Conservation (phyloP, 2,329 filamentous ascomycete genomes). For the Ophiostoma ips region DNA sequence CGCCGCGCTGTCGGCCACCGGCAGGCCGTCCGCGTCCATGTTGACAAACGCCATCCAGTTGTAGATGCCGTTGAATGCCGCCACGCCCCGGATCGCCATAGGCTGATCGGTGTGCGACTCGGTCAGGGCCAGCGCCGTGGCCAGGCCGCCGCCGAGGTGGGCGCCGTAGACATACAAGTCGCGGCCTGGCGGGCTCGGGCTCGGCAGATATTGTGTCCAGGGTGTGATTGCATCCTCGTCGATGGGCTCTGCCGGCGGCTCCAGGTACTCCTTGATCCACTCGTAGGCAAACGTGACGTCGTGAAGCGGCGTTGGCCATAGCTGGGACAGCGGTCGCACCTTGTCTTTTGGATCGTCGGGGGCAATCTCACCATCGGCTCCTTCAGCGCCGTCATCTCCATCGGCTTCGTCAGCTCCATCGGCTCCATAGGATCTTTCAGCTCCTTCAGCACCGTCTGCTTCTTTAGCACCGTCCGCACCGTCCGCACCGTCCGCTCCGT, state of each 20-base stretch:
- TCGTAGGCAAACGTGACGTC: constrained; percentile 40
- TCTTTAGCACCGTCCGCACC: no score
- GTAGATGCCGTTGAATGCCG: constrained; percentile 47
- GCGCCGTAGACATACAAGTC: constrained; percentile 40
- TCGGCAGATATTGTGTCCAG: no score
- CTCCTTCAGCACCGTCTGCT: no score
- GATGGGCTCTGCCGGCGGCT: no score
- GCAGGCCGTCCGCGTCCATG: constrained; percentile 11
- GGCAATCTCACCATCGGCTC: not conserved
- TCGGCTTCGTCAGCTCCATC: no score
- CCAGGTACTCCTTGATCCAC: constrained; percentile 34
- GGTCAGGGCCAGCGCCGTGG: constrained; percentile 42
- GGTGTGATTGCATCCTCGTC: not conserved
- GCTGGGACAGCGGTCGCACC: constrained; percentile 16
- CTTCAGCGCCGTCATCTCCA: not conserved
- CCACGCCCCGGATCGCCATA: constrained; percentile 37
- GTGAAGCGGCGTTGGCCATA: constrained; percentile 44
- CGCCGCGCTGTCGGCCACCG: constrained; percentile 19
- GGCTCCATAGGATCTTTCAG: no score
- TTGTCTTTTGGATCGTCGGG: not conserved
- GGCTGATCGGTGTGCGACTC: constrained; percentile 31
- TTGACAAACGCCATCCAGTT: constrained; percentile 45
- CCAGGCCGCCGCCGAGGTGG: constrained; percentile 43
- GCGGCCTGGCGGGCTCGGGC: constrained; percentile 25
- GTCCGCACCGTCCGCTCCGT: not conserved